Percentiles rank a stretch among this genome's conserved stretches.
phyloP scores from a whole-genome alignment of 2,329 filamentous ascomycete species.

The Aspergillus hortae region DNA sequence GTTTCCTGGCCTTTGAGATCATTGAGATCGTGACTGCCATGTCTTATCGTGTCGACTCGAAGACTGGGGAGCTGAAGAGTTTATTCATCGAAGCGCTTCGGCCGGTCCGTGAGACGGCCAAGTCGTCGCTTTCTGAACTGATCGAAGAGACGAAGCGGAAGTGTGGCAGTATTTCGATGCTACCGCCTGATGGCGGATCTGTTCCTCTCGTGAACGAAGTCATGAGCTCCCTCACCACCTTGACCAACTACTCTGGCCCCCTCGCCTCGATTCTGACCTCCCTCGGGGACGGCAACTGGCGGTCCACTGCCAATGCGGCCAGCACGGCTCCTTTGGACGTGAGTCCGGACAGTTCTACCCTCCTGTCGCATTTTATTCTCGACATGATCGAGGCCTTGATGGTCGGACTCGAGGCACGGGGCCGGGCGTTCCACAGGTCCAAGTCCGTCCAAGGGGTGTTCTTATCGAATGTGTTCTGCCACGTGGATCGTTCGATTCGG shows the following conservation, averaged over 20 bases:
- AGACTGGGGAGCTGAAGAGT: conserved; percentile 80
- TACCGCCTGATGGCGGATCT: conserved; percentile 75
- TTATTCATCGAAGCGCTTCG: conserved; percentile 81
- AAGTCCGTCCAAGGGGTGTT: conserved; percentile 84
- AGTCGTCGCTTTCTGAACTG: conserved; percentile 76
- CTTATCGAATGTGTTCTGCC: conserved; percentile 78
- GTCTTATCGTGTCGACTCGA: conserved; percentile 73
- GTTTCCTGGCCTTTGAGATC: conserved; percentile 91
- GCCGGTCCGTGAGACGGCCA: conserved; percentile 87
- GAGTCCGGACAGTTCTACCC: conserved; percentile 78
- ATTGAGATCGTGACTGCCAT: conserved; percentile 82
- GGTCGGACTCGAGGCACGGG: conserved; percentile 69
- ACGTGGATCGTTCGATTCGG: conserved; percentile 80
- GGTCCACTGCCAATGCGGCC: conserved; percentile 58
- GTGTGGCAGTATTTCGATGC: conserved; percentile 59
- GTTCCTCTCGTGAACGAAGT: conserved; percentile 76
- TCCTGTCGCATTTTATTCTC: conserved; percentile 84
- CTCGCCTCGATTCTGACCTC: conserved; percentile 89
- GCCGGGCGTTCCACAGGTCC: conserved; percentile 67
- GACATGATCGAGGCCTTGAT: conserved; percentile 85
- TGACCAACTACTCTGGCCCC: conserved; percentile 82
- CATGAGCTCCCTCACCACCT: conserved; percentile 79
- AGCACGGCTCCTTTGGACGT: conserved; percentile 78
- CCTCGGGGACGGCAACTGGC: conserved; percentile 89
- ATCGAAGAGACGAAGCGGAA: conserved; percentile 77